These are phyloP conservation scores for Tylopilus intermedius DNA, from an alignment of 768 basidiomycete species.

Conservation along the genomic window DNA sequence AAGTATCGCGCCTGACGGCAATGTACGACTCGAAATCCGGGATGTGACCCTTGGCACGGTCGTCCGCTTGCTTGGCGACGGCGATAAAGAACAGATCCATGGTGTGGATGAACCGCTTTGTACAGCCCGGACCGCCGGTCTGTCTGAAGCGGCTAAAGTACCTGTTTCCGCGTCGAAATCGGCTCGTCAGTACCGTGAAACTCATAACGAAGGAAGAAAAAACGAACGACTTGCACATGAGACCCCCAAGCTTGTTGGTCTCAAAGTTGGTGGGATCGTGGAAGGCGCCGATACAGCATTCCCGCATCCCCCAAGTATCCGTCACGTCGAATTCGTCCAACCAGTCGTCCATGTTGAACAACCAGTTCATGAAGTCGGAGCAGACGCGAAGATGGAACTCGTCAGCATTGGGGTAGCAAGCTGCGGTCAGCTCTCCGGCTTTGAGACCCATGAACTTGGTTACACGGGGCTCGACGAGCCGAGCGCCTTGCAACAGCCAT, in stretches of 20 bases:
- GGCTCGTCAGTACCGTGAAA: not conserved
- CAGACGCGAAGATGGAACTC: conserved; percentile 56
- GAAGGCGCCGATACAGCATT: conserved; percentile 28
- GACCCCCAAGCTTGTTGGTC: conserved; percentile 27
- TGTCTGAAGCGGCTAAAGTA: conserved; percentile 36
- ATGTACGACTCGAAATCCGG: conserved; percentile 53
- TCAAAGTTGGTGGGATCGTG: conserved; percentile 25
- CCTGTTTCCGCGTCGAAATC: conserved; percentile 13
- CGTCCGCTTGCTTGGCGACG: conserved; percentile 40
- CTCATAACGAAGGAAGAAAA: not conserved
- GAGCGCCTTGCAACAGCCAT: conserved; percentile 30
- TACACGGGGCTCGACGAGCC: conserved; percentile 28
- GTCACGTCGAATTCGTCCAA: conserved; percentile 35
- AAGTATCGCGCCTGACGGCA: conserved; percentile 48
- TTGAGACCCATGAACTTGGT: conserved; percentile 52
- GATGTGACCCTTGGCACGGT: conserved; percentile 34
- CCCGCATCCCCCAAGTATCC: conserved; percentile 29
- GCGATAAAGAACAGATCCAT: conserved; percentile 40
- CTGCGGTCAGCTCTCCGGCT: conserved; percentile 62
- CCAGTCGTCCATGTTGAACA: conserved; percentile 42
- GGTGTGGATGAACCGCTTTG: conserved; percentile 36
- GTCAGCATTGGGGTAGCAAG: conserved; percentile 56
- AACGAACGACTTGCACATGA: conserved; percentile 34
- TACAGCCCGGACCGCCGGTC: conserved; percentile 38
- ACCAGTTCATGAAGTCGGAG: conserved; percentile 58